Evolutionary conservation across 768 basidiomycete species (phyloP).

Genomic region (Pleurotus sapidus): DNA sequence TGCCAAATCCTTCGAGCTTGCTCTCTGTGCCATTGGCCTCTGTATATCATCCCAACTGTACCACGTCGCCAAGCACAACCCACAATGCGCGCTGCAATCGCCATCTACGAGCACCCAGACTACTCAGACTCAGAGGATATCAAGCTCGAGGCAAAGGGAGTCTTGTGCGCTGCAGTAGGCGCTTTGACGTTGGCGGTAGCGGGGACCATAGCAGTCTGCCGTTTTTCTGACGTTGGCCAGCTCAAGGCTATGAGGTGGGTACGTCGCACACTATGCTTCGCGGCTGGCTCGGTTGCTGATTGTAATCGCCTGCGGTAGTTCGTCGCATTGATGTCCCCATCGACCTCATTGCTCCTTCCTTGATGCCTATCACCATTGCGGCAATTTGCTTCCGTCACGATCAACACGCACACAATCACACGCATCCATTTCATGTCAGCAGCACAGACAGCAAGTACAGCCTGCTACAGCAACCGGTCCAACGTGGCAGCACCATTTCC

Average conservation of each 20-base stretch:
- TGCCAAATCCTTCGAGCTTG: no score
- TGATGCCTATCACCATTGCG: conserved; percentile 1
- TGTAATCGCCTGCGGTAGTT: neutral
- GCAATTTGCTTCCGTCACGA: neutral
- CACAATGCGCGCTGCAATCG: conserved; percentile 1
- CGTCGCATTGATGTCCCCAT: neutral
- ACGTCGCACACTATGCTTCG: neutral
- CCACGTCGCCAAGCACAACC: neutral
- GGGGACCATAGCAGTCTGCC: conserved; percentile 4
- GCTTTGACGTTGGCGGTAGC: conserved; percentile 4
- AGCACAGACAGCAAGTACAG: neutral
- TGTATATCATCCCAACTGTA: neutral
- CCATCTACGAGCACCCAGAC: conserved; percentile 7
- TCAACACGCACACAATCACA: neutral
- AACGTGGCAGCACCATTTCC: neutral
- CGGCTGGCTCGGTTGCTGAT: no score
- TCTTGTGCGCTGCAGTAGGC: conserved; percentile 5
- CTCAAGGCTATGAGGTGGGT: neutral
- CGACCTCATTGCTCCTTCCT: neutral
- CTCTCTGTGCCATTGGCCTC: neutral
- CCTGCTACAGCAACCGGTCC: neutral
- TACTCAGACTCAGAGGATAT: conserved; percentile 3
- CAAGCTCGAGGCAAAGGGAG: neutral
- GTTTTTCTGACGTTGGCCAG: conserved; percentile 4
- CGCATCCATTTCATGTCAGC: neutral